phyloP scores from a whole-genome alignment of 768 basidiomycete genomes.

The Chiua virens region DNA sequence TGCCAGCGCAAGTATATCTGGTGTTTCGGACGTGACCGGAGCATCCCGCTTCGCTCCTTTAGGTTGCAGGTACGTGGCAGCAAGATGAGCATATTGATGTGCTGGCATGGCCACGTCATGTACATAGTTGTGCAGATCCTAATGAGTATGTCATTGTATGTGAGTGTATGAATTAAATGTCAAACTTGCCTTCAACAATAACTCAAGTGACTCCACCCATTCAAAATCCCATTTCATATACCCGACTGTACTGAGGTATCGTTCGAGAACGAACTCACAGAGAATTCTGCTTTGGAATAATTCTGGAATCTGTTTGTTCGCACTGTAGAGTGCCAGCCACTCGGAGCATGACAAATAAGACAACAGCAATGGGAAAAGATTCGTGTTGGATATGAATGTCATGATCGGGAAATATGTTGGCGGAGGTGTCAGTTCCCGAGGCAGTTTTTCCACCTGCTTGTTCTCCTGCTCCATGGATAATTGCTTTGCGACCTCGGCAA shows the following conservation, averaged over 20 bases:
- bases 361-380: too few species aligned
- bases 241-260: slow-evolving; percentile 69
- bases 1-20: slow-evolving; percentile 51
- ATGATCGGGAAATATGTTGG: slow-evolving; percentile 49
- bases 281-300: slow-evolving; percentile 51
- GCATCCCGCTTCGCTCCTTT: too few species aligned
- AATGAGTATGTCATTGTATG: slow-evolving; percentile 10
- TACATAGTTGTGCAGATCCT: slow-evolving; percentile 83
- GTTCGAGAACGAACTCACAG: slow-evolving; percentile 65
- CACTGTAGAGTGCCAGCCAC: too few species aligned
- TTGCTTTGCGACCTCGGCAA: slow-evolving; percentile 33
- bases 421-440: slow-evolving; percentile 22
- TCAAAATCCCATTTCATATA: slow-evolving; percentile 63
- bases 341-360: too few species aligned
- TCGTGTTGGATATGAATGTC: slow-evolving; percentile 53
- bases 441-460: slow-evolving; percentile 12
- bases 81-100: slow-evolving; percentile 66
- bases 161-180: background rate
- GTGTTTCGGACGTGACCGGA: too few species aligned
- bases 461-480: too few species aligned
- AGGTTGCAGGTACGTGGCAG: slow-evolving; percentile 57
- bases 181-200: too few species aligned
- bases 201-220: slow-evolving; percentile 61
- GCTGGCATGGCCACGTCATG: slow-evolving; percentile 73
- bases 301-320: too few species aligned